A percentile compares a stretch with the other conserved stretches of the same genome.
Evolutionary conservation across 2,329 filamentous ascomycete genomes (phyloP).

Genomic region (Exophiala phaeomuriformis): DNA sequence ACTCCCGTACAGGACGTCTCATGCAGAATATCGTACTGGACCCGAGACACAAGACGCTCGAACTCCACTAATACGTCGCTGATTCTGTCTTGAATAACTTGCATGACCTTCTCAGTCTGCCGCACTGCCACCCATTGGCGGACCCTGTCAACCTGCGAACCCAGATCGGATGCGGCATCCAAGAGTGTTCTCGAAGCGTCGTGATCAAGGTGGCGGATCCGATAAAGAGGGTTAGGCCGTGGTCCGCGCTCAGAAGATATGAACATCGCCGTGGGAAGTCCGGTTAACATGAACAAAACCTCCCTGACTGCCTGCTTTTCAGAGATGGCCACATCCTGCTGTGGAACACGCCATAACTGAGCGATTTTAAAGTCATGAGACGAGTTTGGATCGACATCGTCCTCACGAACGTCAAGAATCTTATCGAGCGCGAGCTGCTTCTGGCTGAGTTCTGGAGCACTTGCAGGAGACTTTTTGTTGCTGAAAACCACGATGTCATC

Average conservation of each 20-base stretch:
- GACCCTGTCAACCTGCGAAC: constrained; percentile 8
- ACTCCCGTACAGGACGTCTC: constrained; percentile 6
- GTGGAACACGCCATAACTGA: constrained; percentile 43
- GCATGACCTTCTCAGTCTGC: constrained; percentile 12
- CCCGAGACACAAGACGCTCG: constrained; percentile 4
- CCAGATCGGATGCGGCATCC: constrained; percentile 5
- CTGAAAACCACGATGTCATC: constrained; percentile 23
- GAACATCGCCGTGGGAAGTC: constrained; percentile 68
- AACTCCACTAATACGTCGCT: constrained; percentile 6
- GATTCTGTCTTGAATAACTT: constrained; percentile 14
- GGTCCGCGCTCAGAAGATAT: constrained; percentile 30
- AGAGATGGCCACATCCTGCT: constrained; percentile 40
- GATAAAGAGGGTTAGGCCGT: constrained; percentile 5
- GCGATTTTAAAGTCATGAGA: constrained; percentile 36
- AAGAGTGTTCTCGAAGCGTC: constrained; percentile 19
- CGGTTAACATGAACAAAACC: constrained; percentile 75
- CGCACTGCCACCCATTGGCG: constrained; percentile 13
- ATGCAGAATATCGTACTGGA: constrained; percentile 11
- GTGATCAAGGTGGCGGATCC: constrained; percentile 17
- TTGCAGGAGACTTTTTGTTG: constrained; percentile 11
- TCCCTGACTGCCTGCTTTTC: constrained; percentile 72
- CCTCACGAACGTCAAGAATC: constrained; percentile 12
- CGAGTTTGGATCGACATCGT: background rate
- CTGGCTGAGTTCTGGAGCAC: constrained; percentile 4
- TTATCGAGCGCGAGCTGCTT: constrained; percentile 8